Percentiles rank a stretch among this genome's conserved stretches.
Conservation (phyloP, 108 stramenopile species). For the Nitzschia inconspicua region DNA sequence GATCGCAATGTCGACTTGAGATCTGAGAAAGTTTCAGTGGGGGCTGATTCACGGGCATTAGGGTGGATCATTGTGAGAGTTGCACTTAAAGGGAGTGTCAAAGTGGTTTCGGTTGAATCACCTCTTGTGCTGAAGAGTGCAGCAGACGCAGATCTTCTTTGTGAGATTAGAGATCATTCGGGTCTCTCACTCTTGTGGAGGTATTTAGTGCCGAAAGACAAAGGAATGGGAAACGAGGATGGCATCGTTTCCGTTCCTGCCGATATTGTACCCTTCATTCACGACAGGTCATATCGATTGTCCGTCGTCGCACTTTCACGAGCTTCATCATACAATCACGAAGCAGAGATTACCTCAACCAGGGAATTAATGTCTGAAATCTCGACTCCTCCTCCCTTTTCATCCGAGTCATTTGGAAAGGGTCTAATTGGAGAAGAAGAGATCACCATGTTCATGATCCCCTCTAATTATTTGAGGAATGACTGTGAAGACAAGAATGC, state of each 20-base stretch:
- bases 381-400: slow-evolving; percentile 35
- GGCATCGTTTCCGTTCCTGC: slow-evolving; percentile 42
- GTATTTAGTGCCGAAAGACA: slow-evolving; percentile 24
- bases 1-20: slow-evolving; percentile 21
- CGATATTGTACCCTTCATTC: slow-evolving; percentile 39
- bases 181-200: slow-evolving; percentile 34
- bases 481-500: background rate
- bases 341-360: background rate
- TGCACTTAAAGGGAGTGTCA: slow-evolving; percentile 42
- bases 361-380: slow-evolving; percentile 11
- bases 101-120: slow-evolving; percentile 59
- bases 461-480: background rate
- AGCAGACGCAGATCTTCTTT: slow-evolving; percentile 31
- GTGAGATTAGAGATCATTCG: slow-evolving; percentile 35
- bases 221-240: background rate
- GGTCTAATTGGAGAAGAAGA: slow-evolving; percentile 37
- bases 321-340: slow-evolving; percentile 4
- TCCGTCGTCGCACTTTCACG: slow-evolving; percentile 29
- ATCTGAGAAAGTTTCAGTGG: slow-evolving; percentile 4
- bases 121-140: slow-evolving; percentile 47
- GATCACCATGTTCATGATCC: slow-evolving; percentile 8
- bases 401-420: slow-evolving; percentile 28
- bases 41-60: slow-evolving; percentile 12
- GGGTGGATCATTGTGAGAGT: slow-evolving; percentile 49
- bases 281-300: slow-evolving; percentile 30